Base-by-base conservation (phyloP, 2,329 filamentous ascomycete genomes). In the Remersonia thermophila region DNA sequence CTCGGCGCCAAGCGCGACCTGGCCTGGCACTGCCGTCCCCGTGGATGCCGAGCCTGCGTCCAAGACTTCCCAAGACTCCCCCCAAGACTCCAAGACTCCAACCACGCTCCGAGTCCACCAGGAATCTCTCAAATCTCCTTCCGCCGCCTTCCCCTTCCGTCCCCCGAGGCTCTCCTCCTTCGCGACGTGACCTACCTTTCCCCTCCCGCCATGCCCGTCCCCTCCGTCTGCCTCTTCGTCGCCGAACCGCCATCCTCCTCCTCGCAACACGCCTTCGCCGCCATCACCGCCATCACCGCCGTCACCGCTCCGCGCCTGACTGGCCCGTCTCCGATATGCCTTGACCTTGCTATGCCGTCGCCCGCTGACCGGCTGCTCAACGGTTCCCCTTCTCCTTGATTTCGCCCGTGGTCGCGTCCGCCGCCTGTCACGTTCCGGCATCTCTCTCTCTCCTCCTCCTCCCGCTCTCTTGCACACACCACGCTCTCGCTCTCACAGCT, bases 1-100 rank as follows among this genome's bases (percentile, higher is more conserved):
- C 43, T 45, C 28, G 43, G 43, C 43, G 43, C 43, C 43, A 45
- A 45, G 43, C 20, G 20, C 20, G 26, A 15, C 27, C 23, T 32
- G 27, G 33, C 25, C 29, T n/a, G n/a, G n/a, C n/a, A n/a, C n/a
- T n/a, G n/a, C n/a, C n/a, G n/a, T 33, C 17, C 17, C 26, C 35
- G 32, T 14, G 18, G 10, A 8, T 28, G 37, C 37, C 42, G 35
- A 45, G 42, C 36, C 42, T 25, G 15, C 30, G 12, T 15, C 38
- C 38, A 40, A 39, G 35, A 36, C 37, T 36, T 18, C 18, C 38
- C 38, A 40, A 39, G 35, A 36, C 37, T 36, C 37, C 29, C n/a
- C n/a, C n/a, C n/a, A n/a, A n/a, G n/a, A n/a, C 17, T 18, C 18
- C n/a, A 34, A 32, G 27, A 29, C 25, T 27, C 30, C 26, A 20